phyloP scores from a whole-genome alignment of 164 flowering plant genomes.

The Annona squamosa region DNA sequence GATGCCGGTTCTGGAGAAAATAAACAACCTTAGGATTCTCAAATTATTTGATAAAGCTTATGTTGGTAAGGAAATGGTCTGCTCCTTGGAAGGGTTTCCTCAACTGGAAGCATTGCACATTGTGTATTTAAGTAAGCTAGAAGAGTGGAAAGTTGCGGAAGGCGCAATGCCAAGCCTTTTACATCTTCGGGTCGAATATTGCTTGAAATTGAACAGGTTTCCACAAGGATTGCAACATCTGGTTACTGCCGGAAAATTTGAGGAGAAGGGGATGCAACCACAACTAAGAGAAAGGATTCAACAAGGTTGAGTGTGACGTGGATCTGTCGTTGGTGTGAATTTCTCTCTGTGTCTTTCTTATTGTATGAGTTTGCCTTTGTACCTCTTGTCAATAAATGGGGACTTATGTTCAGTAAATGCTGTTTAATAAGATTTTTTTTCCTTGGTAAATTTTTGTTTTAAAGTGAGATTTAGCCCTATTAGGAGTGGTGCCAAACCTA shows the following conservation, averaged over 20 bases:
- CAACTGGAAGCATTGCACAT: neutral
- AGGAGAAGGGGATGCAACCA: neutral
- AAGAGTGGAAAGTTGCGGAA: neutral
- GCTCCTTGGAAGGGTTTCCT: neutral
- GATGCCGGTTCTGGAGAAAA: neutral
- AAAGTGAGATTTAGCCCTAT: too few species aligned
- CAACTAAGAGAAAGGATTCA: too few species aligned
- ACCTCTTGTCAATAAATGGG: too few species aligned
- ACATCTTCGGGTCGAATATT: rapidly evolving
- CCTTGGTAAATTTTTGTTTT: too few species aligned
- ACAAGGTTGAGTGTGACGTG: too few species aligned
- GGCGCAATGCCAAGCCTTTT: neutral
- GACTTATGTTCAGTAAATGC: too few species aligned
- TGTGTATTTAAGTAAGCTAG: neutral
- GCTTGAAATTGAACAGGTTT: neutral
- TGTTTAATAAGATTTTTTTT: too few species aligned
- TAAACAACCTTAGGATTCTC: neutral
- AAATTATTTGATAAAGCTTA: neutral
- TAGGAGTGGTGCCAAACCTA: too few species aligned
- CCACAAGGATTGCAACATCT: neutral
- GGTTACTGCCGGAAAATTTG: neutral
- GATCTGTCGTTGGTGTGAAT: too few species aligned
- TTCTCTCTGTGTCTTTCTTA: too few species aligned
- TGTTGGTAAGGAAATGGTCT: neutral
- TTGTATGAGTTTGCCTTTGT: too few species aligned